These are phyloP conservation scores for Aspergillus proliferans DNA, from an alignment of 2,329 filamentous ascomycete genomes.

Conservation along the genomic window DNA sequence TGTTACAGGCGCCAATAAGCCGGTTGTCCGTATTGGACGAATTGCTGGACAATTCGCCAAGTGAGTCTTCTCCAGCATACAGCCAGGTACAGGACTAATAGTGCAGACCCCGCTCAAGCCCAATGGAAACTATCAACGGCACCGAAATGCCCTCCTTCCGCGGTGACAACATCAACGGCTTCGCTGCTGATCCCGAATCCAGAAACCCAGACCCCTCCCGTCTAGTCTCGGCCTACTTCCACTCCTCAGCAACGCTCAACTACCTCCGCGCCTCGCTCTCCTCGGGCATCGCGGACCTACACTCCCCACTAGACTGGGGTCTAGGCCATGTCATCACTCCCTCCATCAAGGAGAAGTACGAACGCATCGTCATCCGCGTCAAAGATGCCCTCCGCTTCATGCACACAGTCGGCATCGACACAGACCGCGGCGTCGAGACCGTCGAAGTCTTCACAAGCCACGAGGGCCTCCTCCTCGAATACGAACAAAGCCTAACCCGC, in stretches of 20 bases:
- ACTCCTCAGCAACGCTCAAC: constrained; percentile 91
- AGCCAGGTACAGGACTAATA: neutral
- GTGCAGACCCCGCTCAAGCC: constrained; percentile 67
- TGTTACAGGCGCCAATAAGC: constrained; percentile 52
- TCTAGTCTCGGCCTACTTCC: constrained; percentile 86
- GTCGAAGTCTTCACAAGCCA: constrained; percentile 95
- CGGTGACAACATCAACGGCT: constrained; percentile 93
- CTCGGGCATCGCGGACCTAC: constrained; percentile 87
- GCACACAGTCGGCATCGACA: constrained; percentile 84
- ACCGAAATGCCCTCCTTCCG: constrained; percentile 82
- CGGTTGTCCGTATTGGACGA: constrained; percentile 86
- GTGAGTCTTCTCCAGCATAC: constrained; percentile 16
- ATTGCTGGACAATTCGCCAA: constrained; percentile 99
- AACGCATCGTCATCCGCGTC: constrained; percentile 74
- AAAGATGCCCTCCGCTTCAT: constrained; percentile 91
- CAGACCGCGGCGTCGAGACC: constrained; percentile 74
- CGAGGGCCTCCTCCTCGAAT: constrained; percentile 88
- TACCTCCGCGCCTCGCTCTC: constrained; percentile 78
- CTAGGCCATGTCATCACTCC: constrained; percentile 85
- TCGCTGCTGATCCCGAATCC: constrained; percentile 57
- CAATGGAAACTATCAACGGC: constrained; percentile 75
- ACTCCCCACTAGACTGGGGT: constrained; percentile 90
- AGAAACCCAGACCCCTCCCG: constrained; percentile 74
- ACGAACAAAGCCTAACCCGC: constrained; percentile 82
- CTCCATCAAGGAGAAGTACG: constrained; percentile 77